Conservation (phyloP, 371 early-diverging fungal species). For the Smittium culicis region DNA sequence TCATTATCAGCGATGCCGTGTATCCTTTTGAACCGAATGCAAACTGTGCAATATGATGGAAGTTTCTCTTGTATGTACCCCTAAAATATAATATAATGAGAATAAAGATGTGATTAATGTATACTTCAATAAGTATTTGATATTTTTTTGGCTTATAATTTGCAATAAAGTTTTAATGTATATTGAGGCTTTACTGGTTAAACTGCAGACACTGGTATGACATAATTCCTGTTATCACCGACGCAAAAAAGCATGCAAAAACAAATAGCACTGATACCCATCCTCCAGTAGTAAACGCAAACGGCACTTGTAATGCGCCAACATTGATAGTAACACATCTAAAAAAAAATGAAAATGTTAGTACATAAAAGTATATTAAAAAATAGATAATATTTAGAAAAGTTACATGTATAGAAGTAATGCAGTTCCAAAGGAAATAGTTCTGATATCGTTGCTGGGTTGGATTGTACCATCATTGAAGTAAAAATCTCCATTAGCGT, state of each 20-base stretch:
- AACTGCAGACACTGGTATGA: constrained; percentile 9
- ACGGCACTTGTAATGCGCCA: constrained; percentile 8
- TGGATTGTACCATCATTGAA: constrained; percentile 4
- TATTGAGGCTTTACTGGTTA: constrained; percentile 6
- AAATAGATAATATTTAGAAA: background rate
- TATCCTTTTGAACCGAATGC: constrained; percentile 8
- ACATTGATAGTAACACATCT: constrained; percentile 7
- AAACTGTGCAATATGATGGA: constrained; percentile 9
- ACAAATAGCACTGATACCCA: constrained; percentile 6
- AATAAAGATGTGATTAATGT: too few species aligned
- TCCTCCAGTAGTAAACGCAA: constrained; percentile 8
- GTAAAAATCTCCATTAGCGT: constrained; percentile 1
- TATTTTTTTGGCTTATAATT: background rate
- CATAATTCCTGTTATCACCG: constrained; percentile 7
- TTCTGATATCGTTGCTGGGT: background rate
- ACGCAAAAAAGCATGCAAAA: background rate
- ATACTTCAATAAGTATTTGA: too few species aligned
- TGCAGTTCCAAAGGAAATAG: background rate
- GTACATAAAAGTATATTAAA: background rate
- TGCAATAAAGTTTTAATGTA: background rate
- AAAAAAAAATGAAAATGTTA: constrained; percentile 1
- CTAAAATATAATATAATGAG: background rate
- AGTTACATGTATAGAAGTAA: constrained; percentile 7
- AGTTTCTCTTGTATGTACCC: constrained; percentile 3
- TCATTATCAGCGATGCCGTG: background rate